Base-by-base conservation (phyloP, 768 basidiomycete species). In the Kwoniella bestiolae region DNA sequence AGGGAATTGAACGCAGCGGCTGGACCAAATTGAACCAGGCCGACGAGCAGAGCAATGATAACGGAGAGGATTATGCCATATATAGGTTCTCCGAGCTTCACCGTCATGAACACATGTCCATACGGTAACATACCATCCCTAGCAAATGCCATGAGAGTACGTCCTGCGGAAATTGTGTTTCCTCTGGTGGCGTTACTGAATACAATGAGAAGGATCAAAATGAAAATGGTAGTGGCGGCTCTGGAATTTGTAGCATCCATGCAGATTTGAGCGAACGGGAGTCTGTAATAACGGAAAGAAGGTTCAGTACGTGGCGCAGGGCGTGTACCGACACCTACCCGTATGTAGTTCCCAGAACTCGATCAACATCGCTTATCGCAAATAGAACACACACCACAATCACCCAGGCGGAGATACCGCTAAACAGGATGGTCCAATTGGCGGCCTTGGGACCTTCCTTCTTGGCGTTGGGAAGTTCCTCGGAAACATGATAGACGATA, bases 311-410 rank as follows among this genome's bases (percentile, higher is more conserved):
- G 5, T 31, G 31, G 12, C 26, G 8, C 9, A 14, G 25, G 9
- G 12, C n/a, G 5, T 3, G 16, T 23, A 16, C n/a, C 16, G 4
- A 23, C 3, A 32, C 67, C 59, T 26, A 68, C 67, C 61, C 57
- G 31, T 63, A 64, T 5, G 46, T 45, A 11, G 67, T 68, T 0
- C 56, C 60, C n/a, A 68, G 55, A 52, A 71, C 63, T 16, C 28
- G 16, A 29, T 69, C 65, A 23, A 67, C 56, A 57, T 74, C 67
- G 16, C 44, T 60, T 45, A 74, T 65, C 29, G 60, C 66, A 62
- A 74, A 74, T 25, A 74, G 51, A 12, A 74, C n/a, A 41, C 68
- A 56, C 26, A 74, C 60, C 46, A 74, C 31, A 34, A 71, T 66
- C 29, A 71, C 41, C 65, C 60, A 71, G 16, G 67, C 65, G 23